Conservation (phyloP, 495 filamentous ascomycete genomes). For the Stereocaulon alpinum region DNA sequence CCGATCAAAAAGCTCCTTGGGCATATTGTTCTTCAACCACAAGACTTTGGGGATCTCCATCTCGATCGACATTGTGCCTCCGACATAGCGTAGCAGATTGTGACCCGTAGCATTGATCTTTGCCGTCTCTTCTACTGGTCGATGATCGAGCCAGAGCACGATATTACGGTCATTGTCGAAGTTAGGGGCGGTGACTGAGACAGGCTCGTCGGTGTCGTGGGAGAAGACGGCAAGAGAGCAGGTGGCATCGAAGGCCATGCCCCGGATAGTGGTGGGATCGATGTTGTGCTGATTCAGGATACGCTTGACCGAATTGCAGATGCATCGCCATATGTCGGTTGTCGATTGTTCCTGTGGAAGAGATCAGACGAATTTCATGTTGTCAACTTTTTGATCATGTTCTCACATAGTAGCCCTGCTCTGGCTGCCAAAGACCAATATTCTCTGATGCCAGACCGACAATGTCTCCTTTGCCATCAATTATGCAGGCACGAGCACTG, state of each 20-base stretch:
- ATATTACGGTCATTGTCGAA: conserved; percentile 84
- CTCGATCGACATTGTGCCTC: conserved; percentile 94
- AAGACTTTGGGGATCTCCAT: conserved; percentile 98
- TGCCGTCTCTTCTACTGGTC: conserved; percentile 77
- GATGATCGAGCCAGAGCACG: conserved; percentile 87
- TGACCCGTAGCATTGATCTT: conserved; percentile 88
- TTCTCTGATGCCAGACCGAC: conserved; percentile 82
- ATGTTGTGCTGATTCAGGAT: conserved; percentile 71
- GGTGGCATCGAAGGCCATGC: conserved; percentile 94
- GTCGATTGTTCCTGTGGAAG: conserved; percentile 84
- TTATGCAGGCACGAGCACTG: conserved; percentile 88
- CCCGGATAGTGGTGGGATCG: conserved; percentile 59
- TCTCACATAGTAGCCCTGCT: conserved; percentile 74
- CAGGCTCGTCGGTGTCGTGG: conserved; percentile 76
- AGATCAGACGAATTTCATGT: conserved; percentile 17
- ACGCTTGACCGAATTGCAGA: conserved; percentile 69
- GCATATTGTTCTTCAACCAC: conserved; percentile 98
- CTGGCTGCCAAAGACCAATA: conserved; percentile 91
- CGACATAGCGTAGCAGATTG: conserved; percentile 89
- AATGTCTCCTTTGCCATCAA: conserved; percentile 83
- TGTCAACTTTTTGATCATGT: conserved; percentile 7
- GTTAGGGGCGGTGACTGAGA: conserved; percentile 77
- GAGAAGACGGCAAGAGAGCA: conserved; percentile 90
- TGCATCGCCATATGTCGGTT: conserved; percentile 86
- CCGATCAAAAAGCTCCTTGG: conserved; percentile 73